phyloP scores from a whole-genome alignment of 257 asterid species.

The Scutellaria minor region DNA sequence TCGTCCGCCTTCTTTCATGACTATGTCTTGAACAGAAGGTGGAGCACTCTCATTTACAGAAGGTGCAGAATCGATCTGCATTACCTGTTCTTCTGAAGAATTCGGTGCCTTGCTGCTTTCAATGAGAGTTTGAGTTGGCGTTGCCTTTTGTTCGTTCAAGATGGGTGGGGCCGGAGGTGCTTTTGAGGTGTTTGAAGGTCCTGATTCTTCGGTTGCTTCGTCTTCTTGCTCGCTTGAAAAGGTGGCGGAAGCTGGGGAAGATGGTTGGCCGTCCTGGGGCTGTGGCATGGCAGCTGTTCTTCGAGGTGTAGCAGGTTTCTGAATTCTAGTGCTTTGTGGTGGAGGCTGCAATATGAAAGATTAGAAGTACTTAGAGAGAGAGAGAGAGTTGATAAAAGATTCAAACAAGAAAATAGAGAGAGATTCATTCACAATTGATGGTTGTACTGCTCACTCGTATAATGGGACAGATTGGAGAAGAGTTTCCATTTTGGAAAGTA shows the following conservation, averaged over 20 bases:
- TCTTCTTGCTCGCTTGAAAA: constrained; percentile 57
- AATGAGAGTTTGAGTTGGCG: constrained; percentile 36
- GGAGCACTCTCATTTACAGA: constrained; percentile 38
- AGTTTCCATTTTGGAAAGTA: no score
- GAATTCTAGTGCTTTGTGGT: constrained; percentile 44
- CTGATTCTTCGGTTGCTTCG: constrained; percentile 49
- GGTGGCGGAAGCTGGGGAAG: constrained; percentile 46
- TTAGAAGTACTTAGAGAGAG: not conserved
- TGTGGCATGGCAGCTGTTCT: constrained; percentile 43
- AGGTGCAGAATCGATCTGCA: constrained; percentile 46
- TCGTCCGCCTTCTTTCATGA: constrained; percentile 29
- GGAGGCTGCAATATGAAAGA: constrained; percentile 42
- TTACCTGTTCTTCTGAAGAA: constrained; percentile 44
- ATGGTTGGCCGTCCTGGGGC: constrained; percentile 42
- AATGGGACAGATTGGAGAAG: no score
- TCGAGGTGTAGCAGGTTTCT: constrained; percentile 46
- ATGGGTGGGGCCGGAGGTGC: constrained; percentile 44
- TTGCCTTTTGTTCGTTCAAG: constrained; percentile 49
- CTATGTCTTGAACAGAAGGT: constrained; percentile 39
- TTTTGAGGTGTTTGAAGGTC: constrained; percentile 39
- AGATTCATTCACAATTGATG: no score
- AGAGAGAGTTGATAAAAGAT: not conserved
- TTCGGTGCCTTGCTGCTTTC: constrained; percentile 40
- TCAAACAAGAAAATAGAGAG: not conserved
- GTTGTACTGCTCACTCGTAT: no score